phyloP scores from a whole-genome alignment of 2,329 filamentous ascomycete species.

The Lasiodiplodia sp. region DNA sequence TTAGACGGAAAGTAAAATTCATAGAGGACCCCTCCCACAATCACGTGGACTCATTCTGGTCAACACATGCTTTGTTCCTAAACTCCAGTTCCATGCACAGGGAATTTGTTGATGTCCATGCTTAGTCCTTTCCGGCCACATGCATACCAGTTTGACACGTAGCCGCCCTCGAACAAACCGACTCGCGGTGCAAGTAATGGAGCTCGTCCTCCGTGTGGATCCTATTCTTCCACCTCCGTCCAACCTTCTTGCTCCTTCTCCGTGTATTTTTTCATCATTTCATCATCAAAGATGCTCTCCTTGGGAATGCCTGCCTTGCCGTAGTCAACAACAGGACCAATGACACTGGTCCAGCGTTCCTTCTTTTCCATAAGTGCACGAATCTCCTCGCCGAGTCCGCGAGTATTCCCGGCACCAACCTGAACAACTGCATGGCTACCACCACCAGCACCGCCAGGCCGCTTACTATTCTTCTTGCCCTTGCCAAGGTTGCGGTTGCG shows the following conservation, averaged over 20 bases:
- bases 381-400: constrained; percentile 82
- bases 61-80: not conserved
- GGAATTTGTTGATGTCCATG: not conserved
- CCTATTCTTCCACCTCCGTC: constrained; percentile 77
- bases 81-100: constrained; percentile 6
- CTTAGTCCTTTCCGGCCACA: not conserved
- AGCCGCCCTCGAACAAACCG: not conserved
- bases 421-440: constrained; percentile 62
- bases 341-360: constrained; percentile 86
- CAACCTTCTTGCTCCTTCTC: constrained; percentile 80
- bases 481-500: constrained; percentile 93
- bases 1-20: not conserved
- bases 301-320: constrained; percentile 78
- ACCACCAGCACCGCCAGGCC: constrained; percentile 65
- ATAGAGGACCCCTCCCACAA: not conserved
- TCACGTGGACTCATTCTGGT: not conserved
- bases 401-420: constrained; percentile 51
- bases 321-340: constrained; percentile 88
- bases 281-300: constrained; percentile 78
- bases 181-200: not conserved
- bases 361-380: constrained; percentile 92
- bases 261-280: constrained; percentile 75
- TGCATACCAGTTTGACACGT: not conserved
- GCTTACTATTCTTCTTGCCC: constrained; percentile 84
- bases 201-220: no score